A percentile compares a stretch with the other conserved stretches of the same genome.
Conservation (phyloP, 108 stramenopile species). For the Stephanodiscus minutulus region DNA sequence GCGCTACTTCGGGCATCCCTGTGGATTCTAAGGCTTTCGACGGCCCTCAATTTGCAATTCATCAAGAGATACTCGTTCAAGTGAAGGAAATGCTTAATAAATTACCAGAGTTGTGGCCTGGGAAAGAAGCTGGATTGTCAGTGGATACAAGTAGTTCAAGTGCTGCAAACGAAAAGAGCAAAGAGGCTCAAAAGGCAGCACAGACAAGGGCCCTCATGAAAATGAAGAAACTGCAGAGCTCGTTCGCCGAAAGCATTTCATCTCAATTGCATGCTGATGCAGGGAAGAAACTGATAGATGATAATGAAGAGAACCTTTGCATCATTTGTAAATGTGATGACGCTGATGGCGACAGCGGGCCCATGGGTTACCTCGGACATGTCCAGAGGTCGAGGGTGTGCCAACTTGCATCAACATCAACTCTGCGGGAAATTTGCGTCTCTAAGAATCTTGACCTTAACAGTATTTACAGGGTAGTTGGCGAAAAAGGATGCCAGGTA, state of each 20-base stretch:
- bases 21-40: constrained; percentile 27
- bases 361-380: constrained; percentile 88
- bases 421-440: constrained; percentile 13
- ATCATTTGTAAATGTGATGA: constrained; percentile 92
- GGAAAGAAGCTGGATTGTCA: constrained; percentile 36
- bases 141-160: constrained; percentile 28
- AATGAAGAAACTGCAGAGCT: constrained; percentile 81
- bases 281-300: constrained; percentile 50
- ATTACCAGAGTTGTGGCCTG: constrained; percentile 83
- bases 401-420: constrained; percentile 62
- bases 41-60: constrained; percentile 44
- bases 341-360: constrained; percentile 85
- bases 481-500: constrained; percentile 87
- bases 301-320: constrained; percentile 78
- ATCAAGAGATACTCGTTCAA: constrained; percentile 47
- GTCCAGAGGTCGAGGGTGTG: constrained; percentile 80
- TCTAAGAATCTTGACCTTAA: constrained; percentile 29
- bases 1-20: constrained; percentile 70
- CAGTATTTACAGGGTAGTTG: constrained; percentile 78
- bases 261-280: constrained; percentile 49
- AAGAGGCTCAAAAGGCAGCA: constrained; percentile 80
- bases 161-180: constrained; percentile 55
- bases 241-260: constrained; percentile 77
- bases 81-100: constrained; percentile 70
- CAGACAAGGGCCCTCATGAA: constrained; percentile 76